These are phyloP conservation scores for Verbena officinalis DNA, from an alignment of 257 asterid species.

Conservation along the genomic window DNA sequence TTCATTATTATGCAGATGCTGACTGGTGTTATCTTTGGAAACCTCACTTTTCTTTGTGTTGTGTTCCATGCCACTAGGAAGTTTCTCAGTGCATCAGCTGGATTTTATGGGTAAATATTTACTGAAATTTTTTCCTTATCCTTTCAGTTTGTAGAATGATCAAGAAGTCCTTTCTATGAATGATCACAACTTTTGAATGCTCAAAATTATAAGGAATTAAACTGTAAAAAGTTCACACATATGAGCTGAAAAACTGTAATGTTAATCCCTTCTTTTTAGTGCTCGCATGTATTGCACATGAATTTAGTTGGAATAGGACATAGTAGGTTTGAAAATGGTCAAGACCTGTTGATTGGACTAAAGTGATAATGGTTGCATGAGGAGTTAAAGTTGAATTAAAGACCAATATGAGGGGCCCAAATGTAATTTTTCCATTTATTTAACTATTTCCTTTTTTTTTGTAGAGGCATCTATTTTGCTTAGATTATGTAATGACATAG, in stretches of 20 bases:
- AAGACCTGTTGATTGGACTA: not conserved
- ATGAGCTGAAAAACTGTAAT: conserved; percentile 1
- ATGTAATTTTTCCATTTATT: not conserved
- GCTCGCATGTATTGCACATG: not conserved
- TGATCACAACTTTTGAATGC: not conserved
- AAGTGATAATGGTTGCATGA: conserved; percentile 8
- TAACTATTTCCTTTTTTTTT: too few relatives aligned
- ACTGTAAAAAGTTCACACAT: not conserved
- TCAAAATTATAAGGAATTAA: not conserved
- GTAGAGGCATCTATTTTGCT: too few relatives aligned
- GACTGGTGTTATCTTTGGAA: conserved; percentile 55
- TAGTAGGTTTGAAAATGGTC: not conserved
- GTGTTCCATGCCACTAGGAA: conserved; percentile 50
- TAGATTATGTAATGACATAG: too few relatives aligned
- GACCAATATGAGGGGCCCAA: not conserved
- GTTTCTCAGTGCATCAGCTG: conserved; percentile 46
- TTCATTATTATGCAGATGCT: conserved; percentile 55
- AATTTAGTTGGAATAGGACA: not conserved
- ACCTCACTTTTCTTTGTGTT: conserved; percentile 47
- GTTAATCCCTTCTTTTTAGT: too few relatives aligned
- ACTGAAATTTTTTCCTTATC: conserved; percentile 9
- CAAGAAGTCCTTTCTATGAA: not conserved
- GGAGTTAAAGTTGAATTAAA: not conserved
- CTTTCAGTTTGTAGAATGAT: not conserved
- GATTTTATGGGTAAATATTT: conserved; percentile 49